These are phyloP conservation scores for Globisporangium rhizosaccharum DNA, from an alignment of 352 stramenopile genomes.

Conservation along the genomic window DNA sequence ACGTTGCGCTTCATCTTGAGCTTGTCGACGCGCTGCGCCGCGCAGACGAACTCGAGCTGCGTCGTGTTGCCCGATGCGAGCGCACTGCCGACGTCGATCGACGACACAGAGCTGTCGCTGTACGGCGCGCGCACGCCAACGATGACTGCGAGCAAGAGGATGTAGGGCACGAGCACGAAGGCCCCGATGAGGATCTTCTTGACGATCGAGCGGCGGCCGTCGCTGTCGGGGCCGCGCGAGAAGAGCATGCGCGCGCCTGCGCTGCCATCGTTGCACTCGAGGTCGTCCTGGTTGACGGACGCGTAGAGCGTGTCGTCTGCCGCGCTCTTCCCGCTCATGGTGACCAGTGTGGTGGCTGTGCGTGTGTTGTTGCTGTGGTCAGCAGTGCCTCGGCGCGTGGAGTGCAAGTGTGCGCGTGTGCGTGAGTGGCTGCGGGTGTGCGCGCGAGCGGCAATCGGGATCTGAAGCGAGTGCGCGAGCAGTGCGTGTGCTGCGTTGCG, in stretches of 20 bases:
- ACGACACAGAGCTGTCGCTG: background rate
- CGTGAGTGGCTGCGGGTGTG: background rate
- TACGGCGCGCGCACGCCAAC: slow-evolving; percentile 20
- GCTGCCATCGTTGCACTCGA: slow-evolving; percentile 42
- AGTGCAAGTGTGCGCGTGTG: background rate
- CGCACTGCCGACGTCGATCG: background rate
- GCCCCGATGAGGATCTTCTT: slow-evolving; percentile 50
- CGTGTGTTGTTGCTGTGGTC: background rate
- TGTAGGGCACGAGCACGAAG: slow-evolving; percentile 54
- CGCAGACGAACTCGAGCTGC: slow-evolving; percentile 43
- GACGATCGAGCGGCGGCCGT: slow-evolving; percentile 34
- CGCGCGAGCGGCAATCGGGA: background rate
- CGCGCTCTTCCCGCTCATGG: slow-evolving; percentile 11
- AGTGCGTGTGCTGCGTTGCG: background rate
- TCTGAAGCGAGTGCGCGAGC: background rate
- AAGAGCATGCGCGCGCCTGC: slow-evolving; percentile 28
- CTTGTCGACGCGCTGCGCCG: slow-evolving; percentile 54
- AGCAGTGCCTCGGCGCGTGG: background rate
- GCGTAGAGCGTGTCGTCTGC: slow-evolving; percentile 46
- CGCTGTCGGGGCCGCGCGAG: slow-evolving; percentile 42
- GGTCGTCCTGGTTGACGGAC: slow-evolving; percentile 62
- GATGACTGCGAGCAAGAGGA: slow-evolving; percentile 54
- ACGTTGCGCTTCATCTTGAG: slow-evolving; percentile 72
- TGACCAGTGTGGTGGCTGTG: background rate
- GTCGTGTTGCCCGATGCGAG: slow-evolving; percentile 16